Conservation (phyloP, 2,329 filamentous ascomycete genomes). For the Exophiala sideris region DNA sequence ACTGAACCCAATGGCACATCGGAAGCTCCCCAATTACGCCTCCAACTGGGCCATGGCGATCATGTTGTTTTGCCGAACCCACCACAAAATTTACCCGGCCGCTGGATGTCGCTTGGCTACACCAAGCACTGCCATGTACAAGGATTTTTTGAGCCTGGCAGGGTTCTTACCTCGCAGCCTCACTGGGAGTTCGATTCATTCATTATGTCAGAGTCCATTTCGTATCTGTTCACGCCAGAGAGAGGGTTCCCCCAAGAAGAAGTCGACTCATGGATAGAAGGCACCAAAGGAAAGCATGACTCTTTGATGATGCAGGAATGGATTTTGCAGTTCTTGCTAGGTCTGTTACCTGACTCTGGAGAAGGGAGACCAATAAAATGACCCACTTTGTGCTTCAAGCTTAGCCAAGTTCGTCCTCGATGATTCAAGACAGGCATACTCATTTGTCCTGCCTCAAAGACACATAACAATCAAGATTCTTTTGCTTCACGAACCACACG, state of each 20-base stretch:
- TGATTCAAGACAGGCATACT: no score
- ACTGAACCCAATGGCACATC: not conserved
- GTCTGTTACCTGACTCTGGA: not conserved
- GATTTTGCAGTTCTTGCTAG: not conserved
- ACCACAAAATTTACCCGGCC: not conserved
- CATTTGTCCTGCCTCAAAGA: slow-evolving; percentile 3
- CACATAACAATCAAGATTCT: slow-evolving; percentile 20
- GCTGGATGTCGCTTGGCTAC: not conserved
- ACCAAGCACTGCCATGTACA: slow-evolving; percentile 1
- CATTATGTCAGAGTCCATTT: not conserved
- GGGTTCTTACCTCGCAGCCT: not conserved
- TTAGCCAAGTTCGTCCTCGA: no score
- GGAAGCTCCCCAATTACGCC: not conserved
- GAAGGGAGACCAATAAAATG: not conserved
- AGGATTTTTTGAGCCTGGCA: not conserved
- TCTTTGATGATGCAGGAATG: slow-evolving; percentile 1
- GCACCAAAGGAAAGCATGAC: not conserved
- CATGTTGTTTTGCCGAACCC: not conserved
- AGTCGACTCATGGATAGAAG: not conserved
- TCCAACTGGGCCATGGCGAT: not conserved
- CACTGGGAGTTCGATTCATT: slow-evolving; percentile 1
- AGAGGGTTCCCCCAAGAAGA: not conserved
- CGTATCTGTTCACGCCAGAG: not conserved
- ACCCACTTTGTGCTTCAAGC: no score
- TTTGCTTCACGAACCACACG: slow-evolving; percentile 50